These are phyloP conservation scores for Citrus australasica DNA, from an alignment of 345 rosid species.

Conservation along the genomic window DNA sequence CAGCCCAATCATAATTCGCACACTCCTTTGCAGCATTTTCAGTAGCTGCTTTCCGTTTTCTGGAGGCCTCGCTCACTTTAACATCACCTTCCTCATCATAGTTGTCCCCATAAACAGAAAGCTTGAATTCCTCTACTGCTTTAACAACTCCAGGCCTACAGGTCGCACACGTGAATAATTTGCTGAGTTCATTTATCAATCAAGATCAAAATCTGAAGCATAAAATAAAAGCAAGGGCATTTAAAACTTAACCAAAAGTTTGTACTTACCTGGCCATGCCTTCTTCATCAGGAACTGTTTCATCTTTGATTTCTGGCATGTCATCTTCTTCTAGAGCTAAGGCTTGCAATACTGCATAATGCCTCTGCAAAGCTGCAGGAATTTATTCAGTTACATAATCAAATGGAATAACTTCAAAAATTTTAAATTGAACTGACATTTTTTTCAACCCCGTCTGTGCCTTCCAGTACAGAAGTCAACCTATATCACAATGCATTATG, in stretches of 20 bases:
- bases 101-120: slow-evolving; percentile 67
- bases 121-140: slow-evolving; percentile 69
- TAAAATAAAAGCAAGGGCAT: neutral
- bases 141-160: slow-evolving; percentile 62
- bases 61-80: slow-evolving; percentile 46
- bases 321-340: slow-evolving; percentile 85
- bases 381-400: slow-evolving; percentile 1
- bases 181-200: neutral
- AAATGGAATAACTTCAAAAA: slow-evolving; percentile 1
- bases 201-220: neutral
- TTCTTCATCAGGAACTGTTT: slow-evolving; percentile 86
- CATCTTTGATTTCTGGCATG: slow-evolving; percentile 63
- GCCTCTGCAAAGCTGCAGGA: slow-evolving; percentile 85
- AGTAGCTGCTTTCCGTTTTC: slow-evolving; percentile 58
- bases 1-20: slow-evolving; percentile 59
- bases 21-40: slow-evolving; percentile 44
- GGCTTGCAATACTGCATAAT: slow-evolving; percentile 82
- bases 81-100: slow-evolving; percentile 56
- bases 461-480: neutral
- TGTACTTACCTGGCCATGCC: slow-evolving; percentile 66
- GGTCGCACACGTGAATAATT: slow-evolving; percentile 4
- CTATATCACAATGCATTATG: neutral
- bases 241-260: neutral
- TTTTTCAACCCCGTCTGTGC: neutral
- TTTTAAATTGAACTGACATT: neutral